Evolutionary conservation across 805 yeast genomes (phyloP).

Genomic region (Teunomyces tritomae): DNA sequence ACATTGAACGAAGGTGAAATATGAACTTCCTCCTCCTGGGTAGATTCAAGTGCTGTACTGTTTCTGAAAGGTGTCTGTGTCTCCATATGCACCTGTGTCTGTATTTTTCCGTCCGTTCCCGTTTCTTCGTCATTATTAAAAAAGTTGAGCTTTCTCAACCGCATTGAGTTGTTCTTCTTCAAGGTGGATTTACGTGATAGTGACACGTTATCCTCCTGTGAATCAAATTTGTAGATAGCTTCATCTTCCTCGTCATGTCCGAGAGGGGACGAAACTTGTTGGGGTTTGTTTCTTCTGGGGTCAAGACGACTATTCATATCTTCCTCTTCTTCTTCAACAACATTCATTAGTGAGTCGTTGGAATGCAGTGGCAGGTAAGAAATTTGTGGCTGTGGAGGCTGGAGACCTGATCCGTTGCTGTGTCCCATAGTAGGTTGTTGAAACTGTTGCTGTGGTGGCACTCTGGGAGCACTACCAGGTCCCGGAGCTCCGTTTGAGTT

Average conservation of each 20-base stretch:
- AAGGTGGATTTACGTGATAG: conserved; percentile 39
- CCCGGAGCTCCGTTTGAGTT: background rate
- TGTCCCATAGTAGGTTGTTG: conserved; percentile 1
- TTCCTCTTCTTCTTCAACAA: conserved; percentile 36
- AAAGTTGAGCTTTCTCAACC: conserved; percentile 39
- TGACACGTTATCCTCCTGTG: conserved; percentile 24
- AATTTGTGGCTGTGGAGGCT: background rate
- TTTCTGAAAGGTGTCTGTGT: background rate
- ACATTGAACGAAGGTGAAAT: conserved; percentile 20
- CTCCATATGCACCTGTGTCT: background rate
- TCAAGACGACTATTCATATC: conserved; percentile 6
- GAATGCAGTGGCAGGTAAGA: conserved; percentile 12
- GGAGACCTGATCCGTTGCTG: background rate
- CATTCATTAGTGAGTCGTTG: conserved; percentile 33
- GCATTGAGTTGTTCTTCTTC: conserved; percentile 37
- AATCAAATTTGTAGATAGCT: conserved; percentile 31
- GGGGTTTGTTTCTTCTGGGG: conserved; percentile 5
- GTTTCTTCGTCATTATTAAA: conserved; percentile 20
- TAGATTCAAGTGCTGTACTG: background rate
- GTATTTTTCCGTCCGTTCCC: conserved; percentile 4
- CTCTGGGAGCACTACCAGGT: background rate
- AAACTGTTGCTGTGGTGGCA: conserved; percentile 1
- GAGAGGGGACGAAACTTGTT: conserved; percentile 1
- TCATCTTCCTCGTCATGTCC: conserved; percentile 16
- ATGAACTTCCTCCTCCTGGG: background rate